Conservation (phyloP, 306 rosid species). For the Lupinus albus region DNA sequence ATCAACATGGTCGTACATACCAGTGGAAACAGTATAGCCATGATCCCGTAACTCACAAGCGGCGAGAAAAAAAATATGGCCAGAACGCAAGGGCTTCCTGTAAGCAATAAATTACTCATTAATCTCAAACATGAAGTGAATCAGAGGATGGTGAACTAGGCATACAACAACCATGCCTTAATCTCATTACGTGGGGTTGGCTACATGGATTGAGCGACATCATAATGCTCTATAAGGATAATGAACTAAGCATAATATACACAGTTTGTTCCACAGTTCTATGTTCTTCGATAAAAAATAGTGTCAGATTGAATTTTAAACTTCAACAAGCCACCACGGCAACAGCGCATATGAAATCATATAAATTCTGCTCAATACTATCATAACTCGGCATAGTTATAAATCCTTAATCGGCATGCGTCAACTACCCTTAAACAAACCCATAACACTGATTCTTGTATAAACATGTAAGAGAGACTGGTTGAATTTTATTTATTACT, state of each 20-base stretch:
- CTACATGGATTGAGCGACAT: too few relatives aligned
- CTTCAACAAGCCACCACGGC: conserved; percentile 28
- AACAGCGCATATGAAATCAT: conserved; percentile 16
- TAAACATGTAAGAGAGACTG: not conserved
- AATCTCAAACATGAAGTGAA: conserved; percentile 39
- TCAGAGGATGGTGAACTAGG: conserved; percentile 19
- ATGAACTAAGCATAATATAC: conserved; percentile 1
- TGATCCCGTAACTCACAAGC: conserved; percentile 84
- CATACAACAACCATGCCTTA: too few relatives aligned
- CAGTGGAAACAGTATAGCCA: conserved; percentile 91
- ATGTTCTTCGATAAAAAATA: conserved; percentile 26
- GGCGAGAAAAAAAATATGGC: conserved; percentile 82
- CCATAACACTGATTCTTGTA: conserved; percentile 14
- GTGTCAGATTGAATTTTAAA: conserved; percentile 13
- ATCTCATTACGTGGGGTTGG: too few relatives aligned
- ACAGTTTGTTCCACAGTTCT: conserved; percentile 9
- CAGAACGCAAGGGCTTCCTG: conserved; percentile 95
- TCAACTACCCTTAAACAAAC: conserved; percentile 23
- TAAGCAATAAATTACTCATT: conserved; percentile 42
- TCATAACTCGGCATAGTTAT: conserved; percentile 14
- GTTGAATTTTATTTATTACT: conserved; percentile 19
- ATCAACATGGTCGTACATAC: conserved; percentile 46
- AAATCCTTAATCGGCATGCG: conserved; percentile 5
- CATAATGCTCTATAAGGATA: too few relatives aligned
- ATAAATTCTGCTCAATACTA: conserved; percentile 15